Base-by-base conservation (phyloP, 2,329 filamentous ascomycete genomes). In the Dactylellina parvicollis region DNA sequence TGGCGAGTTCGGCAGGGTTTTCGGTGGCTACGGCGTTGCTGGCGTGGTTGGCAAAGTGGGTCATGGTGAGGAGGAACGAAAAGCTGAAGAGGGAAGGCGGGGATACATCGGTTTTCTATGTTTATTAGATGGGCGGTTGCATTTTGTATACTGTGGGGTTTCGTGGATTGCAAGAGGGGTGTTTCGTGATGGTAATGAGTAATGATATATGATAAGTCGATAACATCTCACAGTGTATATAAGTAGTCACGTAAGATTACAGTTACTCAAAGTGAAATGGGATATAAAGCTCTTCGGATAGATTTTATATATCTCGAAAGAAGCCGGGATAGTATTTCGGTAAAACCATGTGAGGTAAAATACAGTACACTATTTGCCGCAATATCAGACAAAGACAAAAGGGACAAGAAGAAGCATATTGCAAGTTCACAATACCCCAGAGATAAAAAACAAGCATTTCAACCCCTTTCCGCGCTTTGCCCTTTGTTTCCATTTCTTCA, bases 21-120 rank as follows among this genome's bases (percentile, higher is more conserved):
- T 84, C 82, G 0, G 80, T 82, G 1, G 83, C 81, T 0, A 83
- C 83, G 36, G 81, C 82, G 1, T 59, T 81, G 4, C 78, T 79
- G 18, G 83, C 83, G 0, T 85, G 83, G 83, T 74, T 80, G 4
- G 81, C 84, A 61, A 80, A 81, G 7, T 56, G 79, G 9, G 76
- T 83, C 71, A 75, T 85, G 64, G 79, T 82, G 26, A 79, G 79
- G 20, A 80, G 82, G 75, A 84, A 85, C 76, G 79, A 78, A 55
- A 81, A 79, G 67, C 81, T 83, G 28, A 77, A 78, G 0, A 78
- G 60, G n/a, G 40, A 26, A n/a, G 56, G 46, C 1, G 67, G 57
- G 18, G 60, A 74, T 14, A 62, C 52, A 10, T 50, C 16, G 10
- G 36, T 55, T n/a, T 69, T 69, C 34, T 69, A 69, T 40, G 64